Conservation (phyloP, 352 stramenopile species). For the Phytophthora tubulina region DNA sequence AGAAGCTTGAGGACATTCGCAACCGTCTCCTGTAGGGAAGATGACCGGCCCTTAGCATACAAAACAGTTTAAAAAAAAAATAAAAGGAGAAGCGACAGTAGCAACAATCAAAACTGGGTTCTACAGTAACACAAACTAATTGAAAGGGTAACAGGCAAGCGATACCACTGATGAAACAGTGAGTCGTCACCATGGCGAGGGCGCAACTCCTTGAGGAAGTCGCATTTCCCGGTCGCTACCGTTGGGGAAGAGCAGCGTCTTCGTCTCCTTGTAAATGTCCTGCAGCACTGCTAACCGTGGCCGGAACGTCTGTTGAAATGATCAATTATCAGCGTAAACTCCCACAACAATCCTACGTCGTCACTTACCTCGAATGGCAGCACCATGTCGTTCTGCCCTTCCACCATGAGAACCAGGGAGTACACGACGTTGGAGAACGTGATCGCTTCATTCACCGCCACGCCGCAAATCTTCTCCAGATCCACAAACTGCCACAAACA, state of each 20-base stretch:
- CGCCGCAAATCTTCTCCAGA: constrained; percentile 60
- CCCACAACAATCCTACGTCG: neutral
- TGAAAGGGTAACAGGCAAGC: neutral
- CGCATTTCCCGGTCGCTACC: constrained; percentile 50
- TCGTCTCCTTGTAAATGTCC: constrained; percentile 74
- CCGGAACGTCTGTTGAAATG: constrained; percentile 62
- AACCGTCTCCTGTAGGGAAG: constrained; percentile 94
- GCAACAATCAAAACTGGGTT: constrained; percentile 26
- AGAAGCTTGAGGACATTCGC: constrained; percentile 99
- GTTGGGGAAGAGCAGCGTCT: constrained; percentile 66
- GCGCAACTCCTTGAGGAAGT: constrained; percentile 42
- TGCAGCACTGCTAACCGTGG: constrained; percentile 73
- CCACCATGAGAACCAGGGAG: constrained; percentile 82
- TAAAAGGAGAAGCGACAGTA: constrained; percentile 18
- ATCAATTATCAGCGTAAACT: neutral
- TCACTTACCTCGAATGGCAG: constrained; percentile 76
- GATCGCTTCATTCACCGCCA: constrained; percentile 88
- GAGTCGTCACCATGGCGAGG: constrained; percentile 15
- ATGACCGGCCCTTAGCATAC: constrained; percentile 2
- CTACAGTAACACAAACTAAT: constrained; percentile 5
- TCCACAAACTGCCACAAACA: constrained; percentile 38
- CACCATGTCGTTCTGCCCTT: constrained; percentile 72
- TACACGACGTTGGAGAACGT: constrained; percentile 85
- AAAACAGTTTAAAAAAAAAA: constrained; percentile 15
- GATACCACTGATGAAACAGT: neutral